Base-by-base conservation (phyloP, 2,329 filamentous ascomycete genomes). In the Colletotrichum neosansevieriae region DNA sequence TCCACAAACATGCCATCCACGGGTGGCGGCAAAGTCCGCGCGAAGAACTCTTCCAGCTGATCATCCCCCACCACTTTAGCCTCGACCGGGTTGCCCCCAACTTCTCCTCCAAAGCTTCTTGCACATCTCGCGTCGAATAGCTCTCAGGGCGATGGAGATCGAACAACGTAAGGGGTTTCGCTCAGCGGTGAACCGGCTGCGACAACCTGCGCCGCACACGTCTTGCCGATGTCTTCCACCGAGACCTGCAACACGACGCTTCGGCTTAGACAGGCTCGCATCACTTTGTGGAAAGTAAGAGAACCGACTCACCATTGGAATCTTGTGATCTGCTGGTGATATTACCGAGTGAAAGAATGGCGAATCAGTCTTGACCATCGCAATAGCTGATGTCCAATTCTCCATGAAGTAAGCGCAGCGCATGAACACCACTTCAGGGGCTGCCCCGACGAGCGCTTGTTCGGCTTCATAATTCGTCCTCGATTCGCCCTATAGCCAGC, bases 61-160 rank as follows among this genome's bases (percentile, higher is more conserved):
- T 73, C 74, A 21, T 69, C 69, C 53, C 69, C 63, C 1, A 79
- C 65, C 2, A 72, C 56, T 2, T 68, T 67, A 3, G 77, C n/a
- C 34, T 74, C 67, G 6, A 73, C 66, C n/a, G 71, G 50, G 38
- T 74, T 77, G 0, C 73, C 75, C 0, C 75, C 0, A 71, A 74
- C 3, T 74, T 70, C 13, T 74, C 72, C 7, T 78, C 76, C 1
- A 78, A 63, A 0, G 72, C 74, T 0, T 69, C 45, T 24, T 76
- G 73, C 6, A 79, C 66, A 15, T 79, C 78, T 1, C 69, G 24
- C 6, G 77, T 47, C 36, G 73, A 74, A 38, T 78, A 78, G 4
- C 65, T 32, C 4, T 71, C 71, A 0, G 78, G 78, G 0, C 78
- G 78, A 24, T 73, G 76, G 0, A 79, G 21, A 0, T 76, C 71